phyloP scores from a whole-genome alignment of 768 basidiomycete genomes.

The Rossbeevera mucosa region DNA sequence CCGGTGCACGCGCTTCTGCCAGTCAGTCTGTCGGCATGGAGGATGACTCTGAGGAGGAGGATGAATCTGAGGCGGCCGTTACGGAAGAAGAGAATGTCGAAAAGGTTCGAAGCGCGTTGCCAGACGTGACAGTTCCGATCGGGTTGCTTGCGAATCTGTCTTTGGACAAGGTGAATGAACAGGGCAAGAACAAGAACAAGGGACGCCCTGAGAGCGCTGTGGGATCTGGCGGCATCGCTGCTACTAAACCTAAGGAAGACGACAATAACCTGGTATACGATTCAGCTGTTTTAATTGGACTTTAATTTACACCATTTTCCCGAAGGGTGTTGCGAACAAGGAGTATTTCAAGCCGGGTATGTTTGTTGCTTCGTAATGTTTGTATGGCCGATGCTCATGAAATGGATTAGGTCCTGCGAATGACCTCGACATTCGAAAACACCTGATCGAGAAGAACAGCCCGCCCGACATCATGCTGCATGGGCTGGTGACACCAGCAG shows the following conservation, averaged over 20 bases:
- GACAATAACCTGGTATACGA: slow-evolving; percentile 59
- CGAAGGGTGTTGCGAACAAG: slow-evolving; percentile 75
- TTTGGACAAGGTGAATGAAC: slow-evolving; percentile 50
- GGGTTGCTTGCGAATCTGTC: slow-evolving; percentile 72
- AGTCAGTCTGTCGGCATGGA: not conserved
- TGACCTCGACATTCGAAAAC: slow-evolving; percentile 63
- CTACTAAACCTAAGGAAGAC: slow-evolving; percentile 40
- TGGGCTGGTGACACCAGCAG: slow-evolving; percentile 69
- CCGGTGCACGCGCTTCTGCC: not conserved
- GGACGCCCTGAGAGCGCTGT: slow-evolving; percentile 24
- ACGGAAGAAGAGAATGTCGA: slow-evolving; percentile 40
- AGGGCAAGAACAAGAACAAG: slow-evolving; percentile 38
- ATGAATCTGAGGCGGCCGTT: slow-evolving; percentile 26
- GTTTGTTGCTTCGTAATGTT: not conserved
- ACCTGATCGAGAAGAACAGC: slow-evolving; percentile 70
- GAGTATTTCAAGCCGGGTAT: slow-evolving; percentile 76
- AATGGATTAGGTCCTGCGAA: slow-evolving; percentile 56
- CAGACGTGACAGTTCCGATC: slow-evolving; percentile 69
- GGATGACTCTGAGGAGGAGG: slow-evolving; percentile 39
- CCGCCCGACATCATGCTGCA: slow-evolving; percentile 81
- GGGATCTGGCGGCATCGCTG: slow-evolving; percentile 3
- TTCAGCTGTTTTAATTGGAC: not conserved
- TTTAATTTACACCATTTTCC: slow-evolving; percentile 11
- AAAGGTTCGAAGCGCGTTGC: slow-evolving; percentile 48
- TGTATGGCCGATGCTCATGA: not conserved